Evolutionary conservation across 129 eudicot species (phyloP).

Genomic region (Artemisia tridentata): DNA sequence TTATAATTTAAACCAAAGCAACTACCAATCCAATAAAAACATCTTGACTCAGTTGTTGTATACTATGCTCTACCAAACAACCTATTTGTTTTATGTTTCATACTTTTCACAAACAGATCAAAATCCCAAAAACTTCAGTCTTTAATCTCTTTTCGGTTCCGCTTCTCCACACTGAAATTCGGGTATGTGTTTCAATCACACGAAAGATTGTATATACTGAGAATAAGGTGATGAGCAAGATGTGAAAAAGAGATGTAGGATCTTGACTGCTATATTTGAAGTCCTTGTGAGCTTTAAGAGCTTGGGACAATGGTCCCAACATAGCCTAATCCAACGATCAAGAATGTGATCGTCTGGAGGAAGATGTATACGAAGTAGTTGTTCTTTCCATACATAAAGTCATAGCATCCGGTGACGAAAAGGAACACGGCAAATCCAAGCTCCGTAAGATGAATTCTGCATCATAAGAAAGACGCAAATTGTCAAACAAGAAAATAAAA

Average conservation of each 20-base stretch:
- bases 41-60: conserved; percentile 40
- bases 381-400: conserved; percentile 76
- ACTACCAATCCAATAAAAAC: conserved; percentile 31
- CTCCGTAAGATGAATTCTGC: conserved; percentile 78
- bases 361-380: conserved; percentile 84
- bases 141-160: conserved; percentile 14
- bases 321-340: conserved; percentile 88
- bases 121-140: conserved; percentile 22
- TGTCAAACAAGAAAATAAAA: neutral
- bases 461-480: conserved; percentile 12
- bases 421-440: conserved; percentile 82
- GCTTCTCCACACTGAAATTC: conserved; percentile 22
- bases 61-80: conserved; percentile 41
- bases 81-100: conserved; percentile 33
- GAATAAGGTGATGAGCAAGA: neutral
- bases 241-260: conserved; percentile 17
- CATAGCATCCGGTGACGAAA: conserved; percentile 86
- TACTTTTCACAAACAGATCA: conserved; percentile 34
- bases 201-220: conserved; percentile 39
- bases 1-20: conserved; percentile 28
- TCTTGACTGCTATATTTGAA: conserved; percentile 7
- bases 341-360: conserved; percentile 86
- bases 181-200: conserved; percentile 36
- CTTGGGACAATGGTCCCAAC: conserved; percentile 90
- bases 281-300: conserved; percentile 24